Evolutionary conservation across 2,329 filamentous ascomycete species (phyloP), one percentile per base, ranked within the genome.

Genomic region (Fusarium sp.): DNA sequence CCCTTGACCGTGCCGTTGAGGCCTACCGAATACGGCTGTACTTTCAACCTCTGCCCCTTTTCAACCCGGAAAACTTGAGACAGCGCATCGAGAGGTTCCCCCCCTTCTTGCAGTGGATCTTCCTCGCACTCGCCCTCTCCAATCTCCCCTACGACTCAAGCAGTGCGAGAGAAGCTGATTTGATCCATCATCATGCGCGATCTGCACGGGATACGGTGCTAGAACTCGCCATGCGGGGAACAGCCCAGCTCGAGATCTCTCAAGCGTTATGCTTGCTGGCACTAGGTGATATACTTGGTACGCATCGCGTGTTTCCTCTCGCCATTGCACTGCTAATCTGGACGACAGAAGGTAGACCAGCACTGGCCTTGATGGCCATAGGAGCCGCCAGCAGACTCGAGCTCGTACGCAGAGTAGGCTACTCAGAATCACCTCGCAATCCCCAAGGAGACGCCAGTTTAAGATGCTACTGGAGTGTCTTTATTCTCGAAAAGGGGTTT

Each of bases 391-490:
- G 55, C 0, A 55, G 66, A 21, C 49, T 69, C 3, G 57, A 69
- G 14, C 56, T 68, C 4, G 53, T 68, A 1, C 57, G 61, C 0
- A 37, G 58, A 27, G 49, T 55, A 17, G 41, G 57, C 13, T 52
- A 44, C n/a, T 32, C 49, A 1, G 56, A 29, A 8, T 61, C 61
- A 1, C 23, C 47, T 1, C 36, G 46, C 4, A 33, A 8, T 1
- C 41, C 32, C 0, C 37, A 45, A 6, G 53, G 36, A 1, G 66
- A 69, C 3, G 44, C 66, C 2, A 58, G 60, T 9, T 11, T 57
- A 3, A 50, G 66, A 7, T 69, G 66, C 6, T 64, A 67, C 14
- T 69, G 66, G 66, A 69, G 66, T 5, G 63, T 69, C 5, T 56
- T 61, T 1, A 61, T 61, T 0, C 58, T 69, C 1, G 66, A 69